Evolutionary conservation across 2,329 filamentous ascomycete genomes (phyloP), one percentile per base, ranked within the genome.

Genomic region (Pseudocercospora ulei): DNA sequence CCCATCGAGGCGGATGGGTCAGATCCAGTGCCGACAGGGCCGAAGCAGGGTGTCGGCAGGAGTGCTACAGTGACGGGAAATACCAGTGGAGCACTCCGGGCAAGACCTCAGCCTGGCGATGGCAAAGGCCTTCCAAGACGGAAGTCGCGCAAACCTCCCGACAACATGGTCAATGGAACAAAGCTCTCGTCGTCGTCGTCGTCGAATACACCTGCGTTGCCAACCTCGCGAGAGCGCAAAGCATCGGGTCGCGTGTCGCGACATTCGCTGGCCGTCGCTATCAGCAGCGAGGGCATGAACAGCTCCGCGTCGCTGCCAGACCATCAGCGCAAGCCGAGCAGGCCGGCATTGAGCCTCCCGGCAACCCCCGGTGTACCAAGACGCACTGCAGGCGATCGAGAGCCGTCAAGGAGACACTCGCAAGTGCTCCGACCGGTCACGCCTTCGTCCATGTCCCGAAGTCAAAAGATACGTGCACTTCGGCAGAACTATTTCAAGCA

Each of bases 401-500:
- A 62, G 35, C 43, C 57, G n/a, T 36, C 51, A 8, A 56, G 65
- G 34, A 61, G 76, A 50, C 77, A 81, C 60, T 75, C 78, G 2
- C 77, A 63, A 54, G 61, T 48, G 51, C 63, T 79, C 50, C 70
- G 70, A 3, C 62, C 72, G 3, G 58, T 76, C 7, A 74, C 66
- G 9, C 69, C 77, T 2, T 71, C 69, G n/a, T 72, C 80, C 13
- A 64, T 88, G 55, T 75, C 76, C 1, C 59, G 65, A 3, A 62
- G 67, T 7, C 80, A 87, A 57, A 84, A 83, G 57, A 72, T 76
- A n/a, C 76, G 77, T 33, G 62, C 86, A 6, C 58, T 90, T 44
- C 70, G 82, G 39, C 81, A 86, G 43, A 83, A 90, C 58, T 90
- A 90, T 59, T 90, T 88, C 57, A 71, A 82, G 37, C 83, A 77